Evolutionary conservation across 768 basidiomycete species (phyloP).

Genomic region (Russula compacta): DNA sequence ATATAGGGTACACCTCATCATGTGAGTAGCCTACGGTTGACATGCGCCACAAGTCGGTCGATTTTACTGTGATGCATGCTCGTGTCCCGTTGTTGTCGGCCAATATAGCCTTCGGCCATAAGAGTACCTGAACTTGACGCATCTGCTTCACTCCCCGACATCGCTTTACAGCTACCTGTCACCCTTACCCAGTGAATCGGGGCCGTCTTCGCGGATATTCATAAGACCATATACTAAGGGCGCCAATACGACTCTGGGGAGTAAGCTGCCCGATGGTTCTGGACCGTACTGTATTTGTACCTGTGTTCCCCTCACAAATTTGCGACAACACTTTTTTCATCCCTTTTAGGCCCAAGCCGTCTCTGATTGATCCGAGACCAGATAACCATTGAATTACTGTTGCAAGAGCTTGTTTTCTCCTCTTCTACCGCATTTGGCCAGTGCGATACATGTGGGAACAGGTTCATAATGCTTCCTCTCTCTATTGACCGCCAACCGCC

Average conservation of each 20-base stretch:
- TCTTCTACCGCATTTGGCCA: no score
- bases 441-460: no score
- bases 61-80: background rate
- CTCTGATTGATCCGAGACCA: background rate
- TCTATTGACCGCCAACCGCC: no score
- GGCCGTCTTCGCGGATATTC: background rate
- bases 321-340: background rate
- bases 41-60: background rate
- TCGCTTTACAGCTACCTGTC: background rate
- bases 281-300: background rate
- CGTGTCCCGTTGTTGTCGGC: conserved; percentile 9
- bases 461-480: no score
- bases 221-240: background rate
- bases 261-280: conserved; percentile 6
- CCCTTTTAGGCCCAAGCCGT: background rate
- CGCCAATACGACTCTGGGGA: background rate
- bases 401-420: background rate
- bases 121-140: conserved; percentile 1
- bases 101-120: background rate
- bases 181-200: background rate
- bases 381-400: background rate
- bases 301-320: background rate
- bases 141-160: conserved; percentile 1
- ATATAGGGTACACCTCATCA: no score
- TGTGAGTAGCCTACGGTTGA: no score